Evolutionary conservation across 768 basidiomycete species (phyloP).

Genomic region (Suillus tomentosus): DNA sequence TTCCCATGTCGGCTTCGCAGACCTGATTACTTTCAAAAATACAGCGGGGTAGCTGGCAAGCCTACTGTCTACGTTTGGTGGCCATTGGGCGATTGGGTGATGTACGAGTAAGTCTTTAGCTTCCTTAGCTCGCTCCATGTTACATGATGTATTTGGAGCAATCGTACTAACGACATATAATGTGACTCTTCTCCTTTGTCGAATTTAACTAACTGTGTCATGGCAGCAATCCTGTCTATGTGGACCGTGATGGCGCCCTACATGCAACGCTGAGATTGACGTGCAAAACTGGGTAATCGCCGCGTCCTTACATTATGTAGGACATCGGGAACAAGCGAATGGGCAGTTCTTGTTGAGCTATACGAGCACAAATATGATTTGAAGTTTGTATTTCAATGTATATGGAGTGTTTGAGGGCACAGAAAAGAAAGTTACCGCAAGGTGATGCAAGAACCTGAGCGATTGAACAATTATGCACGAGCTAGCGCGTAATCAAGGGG

Average conservation of each 20-base stretch:
- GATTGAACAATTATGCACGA: too few species aligned
- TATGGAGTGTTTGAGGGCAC: too few species aligned
- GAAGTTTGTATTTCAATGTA: too few species aligned
- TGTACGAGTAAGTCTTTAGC: not conserved
- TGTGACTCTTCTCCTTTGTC: not conserved
- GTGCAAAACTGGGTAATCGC: not conserved
- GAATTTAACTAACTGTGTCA: not conserved
- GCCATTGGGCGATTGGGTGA: not conserved
- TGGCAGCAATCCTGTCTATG: not conserved
- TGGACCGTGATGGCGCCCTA: not conserved
- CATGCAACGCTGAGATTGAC: not conserved
- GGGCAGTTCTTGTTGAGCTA: not conserved
- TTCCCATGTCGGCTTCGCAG: not conserved
- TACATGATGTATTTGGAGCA: not conserved
- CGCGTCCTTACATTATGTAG: too few species aligned
- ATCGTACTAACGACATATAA: not conserved
- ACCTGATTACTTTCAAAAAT: not conserved
- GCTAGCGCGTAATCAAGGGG: too few species aligned
- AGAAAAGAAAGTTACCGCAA: too few species aligned
- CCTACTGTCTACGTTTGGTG: rapidly evolving
- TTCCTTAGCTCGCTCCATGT: not conserved
- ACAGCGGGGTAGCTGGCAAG: not conserved
- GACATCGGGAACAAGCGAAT: not conserved
- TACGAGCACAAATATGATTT: not conserved
- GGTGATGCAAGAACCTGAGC: too few species aligned